These are phyloP conservation scores for Alternaria conjuncta DNA, from an alignment of 2,329 filamentous ascomycete species.

Conservation along the genomic window DNA sequence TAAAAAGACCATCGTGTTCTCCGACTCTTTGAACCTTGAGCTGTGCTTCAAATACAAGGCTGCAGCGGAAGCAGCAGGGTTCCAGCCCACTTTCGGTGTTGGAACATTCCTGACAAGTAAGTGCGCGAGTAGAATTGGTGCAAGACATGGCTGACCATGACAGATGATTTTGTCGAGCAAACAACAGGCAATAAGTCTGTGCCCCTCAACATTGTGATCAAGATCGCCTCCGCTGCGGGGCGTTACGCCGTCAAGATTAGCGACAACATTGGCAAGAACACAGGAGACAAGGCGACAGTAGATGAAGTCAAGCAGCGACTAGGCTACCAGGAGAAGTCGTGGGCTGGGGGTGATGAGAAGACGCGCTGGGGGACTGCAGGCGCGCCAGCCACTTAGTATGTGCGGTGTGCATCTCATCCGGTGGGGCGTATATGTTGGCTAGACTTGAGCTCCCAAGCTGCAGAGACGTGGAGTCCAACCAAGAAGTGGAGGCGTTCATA, in stretches of 20 bases:
- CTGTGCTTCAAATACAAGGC: slow-evolving; percentile 89
- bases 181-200: slow-evolving; percentile 81
- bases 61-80: slow-evolving; percentile 78
- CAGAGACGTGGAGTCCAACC: slow-evolving; percentile 17
- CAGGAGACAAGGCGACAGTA: slow-evolving; percentile 80
- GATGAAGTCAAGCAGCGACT: slow-evolving; percentile 82
- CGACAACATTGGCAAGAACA: slow-evolving; percentile 90
- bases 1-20: slow-evolving; percentile 91
- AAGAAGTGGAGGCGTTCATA: slow-evolving; percentile 19
- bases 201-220: slow-evolving; percentile 97
- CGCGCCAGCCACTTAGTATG: slow-evolving; percentile 23
- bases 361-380: slow-evolving; percentile 72
- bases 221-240: slow-evolving; percentile 84
- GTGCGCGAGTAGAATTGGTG: slow-evolving; percentile 17
- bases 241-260: slow-evolving; percentile 90
- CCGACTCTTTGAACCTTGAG: slow-evolving; percentile 91
- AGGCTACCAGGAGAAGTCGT: slow-evolving; percentile 84
- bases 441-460: background rate
- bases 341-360: slow-evolving; percentile 84
- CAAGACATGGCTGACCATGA: slow-evolving; percentile 17
- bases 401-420: slow-evolving; percentile 2
- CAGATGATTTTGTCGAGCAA: slow-evolving; percentile 80
- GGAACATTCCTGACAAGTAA: slow-evolving; percentile 90
- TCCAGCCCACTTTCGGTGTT: slow-evolving; percentile 89
- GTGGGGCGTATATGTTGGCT: background rate